A percentile compares a stretch with the other conserved stretches of the same genome.
These are phyloP conservation scores for Trichoderma sp. DNA, from an alignment of 2,329 filamentous ascomycete genomes.

Conservation along the genomic window DNA sequence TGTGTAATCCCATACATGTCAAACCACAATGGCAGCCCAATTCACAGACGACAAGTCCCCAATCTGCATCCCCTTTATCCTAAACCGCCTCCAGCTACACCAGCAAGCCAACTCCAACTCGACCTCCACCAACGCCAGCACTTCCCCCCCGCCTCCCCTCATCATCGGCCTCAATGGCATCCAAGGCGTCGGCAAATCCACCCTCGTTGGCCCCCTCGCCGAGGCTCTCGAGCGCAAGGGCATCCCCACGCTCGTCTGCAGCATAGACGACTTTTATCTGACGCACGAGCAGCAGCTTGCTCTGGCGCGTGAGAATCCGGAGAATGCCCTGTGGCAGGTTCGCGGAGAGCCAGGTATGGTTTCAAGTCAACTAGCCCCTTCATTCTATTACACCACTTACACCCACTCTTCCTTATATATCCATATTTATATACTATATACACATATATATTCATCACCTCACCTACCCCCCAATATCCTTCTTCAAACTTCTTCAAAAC, in stretches of 20 bases:
- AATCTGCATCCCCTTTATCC: conserved; percentile 74
- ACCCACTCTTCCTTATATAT: background rate
- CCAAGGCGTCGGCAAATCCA: conserved; percentile 91
- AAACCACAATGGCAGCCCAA: background rate
- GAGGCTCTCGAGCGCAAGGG: conserved; percentile 55
- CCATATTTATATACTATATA: too few species aligned
- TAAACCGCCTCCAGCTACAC: conserved; percentile 55
- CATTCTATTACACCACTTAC: background rate
- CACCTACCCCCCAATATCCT: background rate
- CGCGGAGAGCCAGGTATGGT: conserved; percentile 69
- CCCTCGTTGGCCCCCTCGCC: conserved; percentile 68
- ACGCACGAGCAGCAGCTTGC: conserved; percentile 63
- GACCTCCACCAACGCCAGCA: conserved; percentile 19
- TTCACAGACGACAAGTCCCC: conserved; percentile 75
- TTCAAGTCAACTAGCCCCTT: background rate
- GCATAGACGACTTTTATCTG: conserved; percentile 89
- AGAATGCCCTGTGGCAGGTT: conserved; percentile 74
- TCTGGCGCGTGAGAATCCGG: conserved; percentile 61
- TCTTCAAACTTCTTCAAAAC: background rate
- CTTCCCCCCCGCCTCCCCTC: conserved; percentile 52
- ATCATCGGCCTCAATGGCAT: conserved; percentile 87
- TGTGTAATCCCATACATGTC: too few species aligned
- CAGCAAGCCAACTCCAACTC: conserved; percentile 19
- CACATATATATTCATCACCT: background rate
- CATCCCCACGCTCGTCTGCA: conserved; percentile 67